These are phyloP conservation scores for Podospora australis DNA, from an alignment of 495 filamentous ascomycete genomes.

Conservation along the genomic window DNA sequence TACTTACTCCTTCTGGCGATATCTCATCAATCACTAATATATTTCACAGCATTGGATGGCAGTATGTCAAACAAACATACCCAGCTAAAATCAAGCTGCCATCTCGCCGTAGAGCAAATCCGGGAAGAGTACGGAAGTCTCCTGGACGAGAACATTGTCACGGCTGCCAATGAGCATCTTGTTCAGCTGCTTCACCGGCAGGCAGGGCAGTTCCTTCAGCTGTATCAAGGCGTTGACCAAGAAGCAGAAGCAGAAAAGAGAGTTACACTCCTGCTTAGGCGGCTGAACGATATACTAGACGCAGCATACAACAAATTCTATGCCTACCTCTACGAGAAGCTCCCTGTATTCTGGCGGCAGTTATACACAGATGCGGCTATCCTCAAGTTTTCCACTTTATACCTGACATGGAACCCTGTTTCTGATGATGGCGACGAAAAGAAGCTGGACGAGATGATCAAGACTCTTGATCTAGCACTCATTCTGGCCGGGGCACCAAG, in stretches of 20 bases:
- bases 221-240: slow-evolving; percentile 8
- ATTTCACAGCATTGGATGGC: too few relatives aligned
- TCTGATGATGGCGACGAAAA: neutral
- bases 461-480: slow-evolving; percentile 66
- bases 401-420: slow-evolving; percentile 3
- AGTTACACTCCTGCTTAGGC: slow-evolving; percentile 17
- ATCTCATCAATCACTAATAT: too few relatives aligned
- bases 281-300: slow-evolving; percentile 39
- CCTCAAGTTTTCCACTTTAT: slow-evolving; percentile 48
- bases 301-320: slow-evolving; percentile 57
- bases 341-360: slow-evolving; percentile 66
- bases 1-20: too few relatives aligned
- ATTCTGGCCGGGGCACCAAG: slow-evolving; percentile 66
- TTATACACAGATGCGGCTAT: slow-evolving; percentile 75
- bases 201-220: slow-evolving; percentile 18
- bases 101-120: too few relatives aligned
- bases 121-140: too few relatives aligned
- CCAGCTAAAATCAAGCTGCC: too few relatives aligned
- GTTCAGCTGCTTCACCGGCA: slow-evolving; percentile 33
- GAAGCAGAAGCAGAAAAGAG: too few relatives aligned
- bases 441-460: slow-evolving; percentile 43
- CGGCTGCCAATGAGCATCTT: slow-evolving; percentile 30
- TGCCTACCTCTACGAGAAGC: slow-evolving; percentile 67
- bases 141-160: too few relatives aligned
- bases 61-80: too few relatives aligned